These are phyloP conservation scores for Talaromyces liani DNA, from an alignment of 495 filamentous ascomycete genomes.

Conservation along the genomic window DNA sequence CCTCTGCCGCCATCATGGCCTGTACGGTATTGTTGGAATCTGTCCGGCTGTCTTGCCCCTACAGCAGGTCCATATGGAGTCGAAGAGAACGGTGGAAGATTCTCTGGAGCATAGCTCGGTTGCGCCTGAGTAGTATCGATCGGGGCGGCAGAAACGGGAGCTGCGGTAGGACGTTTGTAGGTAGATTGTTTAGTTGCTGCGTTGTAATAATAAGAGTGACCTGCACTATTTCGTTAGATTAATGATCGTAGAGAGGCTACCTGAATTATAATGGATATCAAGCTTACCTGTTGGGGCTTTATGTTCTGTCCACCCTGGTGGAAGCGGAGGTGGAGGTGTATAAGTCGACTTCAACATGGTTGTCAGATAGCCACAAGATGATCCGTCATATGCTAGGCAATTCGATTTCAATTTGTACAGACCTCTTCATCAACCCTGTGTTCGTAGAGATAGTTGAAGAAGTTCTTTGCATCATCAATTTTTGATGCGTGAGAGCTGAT, in stretches of 20 bases:
- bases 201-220: slow-evolving; percentile 87
- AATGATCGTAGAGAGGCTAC: not conserved
- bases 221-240: slow-evolving; percentile 26
- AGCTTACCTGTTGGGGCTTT: slow-evolving; percentile 73
- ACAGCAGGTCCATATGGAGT: slow-evolving; percentile 32
- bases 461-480: not conserved
- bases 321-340: slow-evolving; percentile 48
- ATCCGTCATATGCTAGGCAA: no score
- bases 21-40: slow-evolving; percentile 24
- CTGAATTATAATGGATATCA: slow-evolving; percentile 2
- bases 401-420: no score
- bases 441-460: no score
- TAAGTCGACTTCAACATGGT: slow-evolving; percentile 40
- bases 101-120: slow-evolving; percentile 25
- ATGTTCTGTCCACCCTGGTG: slow-evolving; percentile 85
- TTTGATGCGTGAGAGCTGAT: slow-evolving; percentile 19
- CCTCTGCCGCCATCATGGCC: slow-evolving; percentile 42
- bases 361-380: no score
- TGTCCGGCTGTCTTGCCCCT: slow-evolving; percentile 8
- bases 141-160: slow-evolving; percentile 20
- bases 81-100: slow-evolving; percentile 33
- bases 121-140: slow-evolving; percentile 15
- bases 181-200: slow-evolving; percentile 80
- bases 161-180: slow-evolving; percentile 55
- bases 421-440: no score